phyloP scores from a whole-genome alignment of 768 basidiomycete genomes.

The Amanita inopinata region DNA sequence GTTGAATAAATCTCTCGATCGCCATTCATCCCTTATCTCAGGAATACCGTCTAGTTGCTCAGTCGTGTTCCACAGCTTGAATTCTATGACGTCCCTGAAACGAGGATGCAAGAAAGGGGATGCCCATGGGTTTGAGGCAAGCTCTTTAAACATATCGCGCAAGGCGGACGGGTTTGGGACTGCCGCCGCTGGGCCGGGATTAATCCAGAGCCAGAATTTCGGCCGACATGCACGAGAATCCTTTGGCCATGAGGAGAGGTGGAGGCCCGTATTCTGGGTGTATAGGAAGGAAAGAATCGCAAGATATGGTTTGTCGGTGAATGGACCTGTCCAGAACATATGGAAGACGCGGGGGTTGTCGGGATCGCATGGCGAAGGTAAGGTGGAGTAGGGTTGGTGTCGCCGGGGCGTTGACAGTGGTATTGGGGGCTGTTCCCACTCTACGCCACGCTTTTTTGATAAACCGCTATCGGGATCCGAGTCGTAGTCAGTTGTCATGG shows the following conservation, averaged over 20 bases:
- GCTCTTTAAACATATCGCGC: conserved; percentile 72
- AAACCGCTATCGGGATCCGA: conserved; percentile 46
- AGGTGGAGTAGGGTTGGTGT: conserved; percentile 49
- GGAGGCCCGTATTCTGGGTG: conserved; percentile 88
- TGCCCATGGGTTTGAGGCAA: conserved; percentile 87
- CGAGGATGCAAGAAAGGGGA: conserved; percentile 89
- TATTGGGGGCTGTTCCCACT: conserved; percentile 50
- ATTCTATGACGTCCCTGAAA: conserved; percentile 87
- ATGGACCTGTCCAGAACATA: conserved; percentile 99
- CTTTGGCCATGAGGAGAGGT: conserved; percentile 41
- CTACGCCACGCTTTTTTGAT: conserved; percentile 45
- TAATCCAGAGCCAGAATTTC: conserved; percentile 97
- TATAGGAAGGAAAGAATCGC: conserved; percentile 91
- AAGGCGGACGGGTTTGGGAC: conserved; percentile 78
- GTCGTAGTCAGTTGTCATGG: conserved; percentile 15
- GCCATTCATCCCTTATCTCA: conserved; percentile 88
- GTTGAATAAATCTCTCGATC: conserved; percentile 78
- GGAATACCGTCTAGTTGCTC: conserved; percentile 90
- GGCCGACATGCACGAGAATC: conserved; percentile 61
- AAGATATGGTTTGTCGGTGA: conserved; percentile 98
- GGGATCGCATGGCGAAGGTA: conserved; percentile 64
- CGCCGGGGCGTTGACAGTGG: conserved; percentile 38
- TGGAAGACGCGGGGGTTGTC: conserved; percentile 88
- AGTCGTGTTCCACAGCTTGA: conserved; percentile 98
- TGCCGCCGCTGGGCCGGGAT: conserved; percentile 90